Evolutionary conservation across 75 land plant species (phyloP).

Genomic region (Cunninghamia lanceolata): DNA sequence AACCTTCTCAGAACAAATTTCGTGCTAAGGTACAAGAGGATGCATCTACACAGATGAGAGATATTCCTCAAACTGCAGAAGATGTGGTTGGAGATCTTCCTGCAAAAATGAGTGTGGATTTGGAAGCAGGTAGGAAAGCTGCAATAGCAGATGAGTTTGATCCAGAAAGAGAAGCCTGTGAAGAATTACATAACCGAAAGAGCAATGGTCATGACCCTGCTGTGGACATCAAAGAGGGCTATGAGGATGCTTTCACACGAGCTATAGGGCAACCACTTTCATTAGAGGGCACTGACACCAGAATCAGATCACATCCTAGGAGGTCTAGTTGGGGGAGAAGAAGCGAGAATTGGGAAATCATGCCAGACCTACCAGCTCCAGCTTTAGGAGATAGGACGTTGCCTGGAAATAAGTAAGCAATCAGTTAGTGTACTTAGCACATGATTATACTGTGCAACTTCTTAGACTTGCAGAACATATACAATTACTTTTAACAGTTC

Average conservation of each 20-base stretch:
- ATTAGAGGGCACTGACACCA: conserved; percentile 31
- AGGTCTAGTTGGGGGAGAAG: conserved; percentile 93
- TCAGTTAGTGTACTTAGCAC: not conserved
- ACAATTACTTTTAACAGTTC: not conserved
- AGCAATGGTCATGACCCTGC: conserved; percentile 23
- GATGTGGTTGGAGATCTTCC: conserved; percentile 8
- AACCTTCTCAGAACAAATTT: conserved; percentile 58
- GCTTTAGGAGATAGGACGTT: conserved; percentile 38
- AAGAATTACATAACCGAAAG: conserved; percentile 22
- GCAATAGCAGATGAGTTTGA: conserved; percentile 45
- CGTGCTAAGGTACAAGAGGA: conserved; percentile 39
- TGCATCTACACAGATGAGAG: not conserved
- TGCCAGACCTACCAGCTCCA: conserved; percentile 73
- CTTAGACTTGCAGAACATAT: not conserved
- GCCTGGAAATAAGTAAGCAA: conserved; percentile 12
- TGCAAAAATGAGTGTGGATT: conserved; percentile 22
- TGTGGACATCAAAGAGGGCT: conserved; percentile 62
- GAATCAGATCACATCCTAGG: conserved; percentile 54
- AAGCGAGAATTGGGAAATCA: conserved; percentile 93
- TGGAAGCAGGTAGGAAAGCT: conserved; percentile 76
- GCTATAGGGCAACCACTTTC: conserved; percentile 46
- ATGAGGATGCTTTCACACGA: conserved; percentile 36
- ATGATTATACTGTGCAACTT: not conserved
- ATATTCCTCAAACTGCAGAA: conserved; percentile 6
- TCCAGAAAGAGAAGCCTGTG: conserved; percentile 33